Evolutionary conservation across 176 grass and related monocot genomes (phyloP).

Genomic region (Eleusine indica): DNA sequence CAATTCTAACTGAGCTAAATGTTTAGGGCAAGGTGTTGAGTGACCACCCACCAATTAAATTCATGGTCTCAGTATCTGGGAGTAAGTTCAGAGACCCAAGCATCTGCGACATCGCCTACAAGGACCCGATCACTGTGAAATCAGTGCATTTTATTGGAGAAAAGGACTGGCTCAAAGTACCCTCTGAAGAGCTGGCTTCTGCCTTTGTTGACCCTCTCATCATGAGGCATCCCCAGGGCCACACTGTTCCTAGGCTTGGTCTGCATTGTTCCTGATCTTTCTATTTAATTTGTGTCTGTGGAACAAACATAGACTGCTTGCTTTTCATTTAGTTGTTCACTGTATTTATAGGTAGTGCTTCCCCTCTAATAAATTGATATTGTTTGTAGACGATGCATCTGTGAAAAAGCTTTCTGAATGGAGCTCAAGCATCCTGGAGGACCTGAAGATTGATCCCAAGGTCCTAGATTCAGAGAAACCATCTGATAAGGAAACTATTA

Average conservation of each 20-base stretch:
- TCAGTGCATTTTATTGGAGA: slow-evolving; percentile 94
- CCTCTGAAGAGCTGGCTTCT: slow-evolving; percentile 75
- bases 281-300: background rate
- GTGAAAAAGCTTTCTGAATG: slow-evolving; percentile 66
- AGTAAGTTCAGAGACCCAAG: slow-evolving; percentile 80
- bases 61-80: slow-evolving; percentile 77
- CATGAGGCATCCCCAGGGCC: slow-evolving; percentile 85
- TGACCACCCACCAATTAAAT: slow-evolving; percentile 82
- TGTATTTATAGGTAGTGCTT: background rate
- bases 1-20: slow-evolving; percentile 28
- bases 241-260: slow-evolving; percentile 90
- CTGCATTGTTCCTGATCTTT: slow-evolving; percentile 10
- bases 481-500: background rate
- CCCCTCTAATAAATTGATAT: background rate
- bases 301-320: background rate
- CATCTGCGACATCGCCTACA: slow-evolving; percentile 74
- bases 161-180: slow-evolving; percentile 93
- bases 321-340: slow-evolving; percentile 6
- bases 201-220: slow-evolving; percentile 80
- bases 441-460: background rate
- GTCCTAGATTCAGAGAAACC: slow-evolving; percentile 14
- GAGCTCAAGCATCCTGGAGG: slow-evolving; percentile 59
- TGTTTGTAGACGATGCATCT: slow-evolving; percentile 52
- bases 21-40: slow-evolving; percentile 71
- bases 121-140: slow-evolving; percentile 62